Conservation (phyloP, 2,329 filamentous ascomycete species). For the Lasiodiplodia hormozganensis region DNA sequence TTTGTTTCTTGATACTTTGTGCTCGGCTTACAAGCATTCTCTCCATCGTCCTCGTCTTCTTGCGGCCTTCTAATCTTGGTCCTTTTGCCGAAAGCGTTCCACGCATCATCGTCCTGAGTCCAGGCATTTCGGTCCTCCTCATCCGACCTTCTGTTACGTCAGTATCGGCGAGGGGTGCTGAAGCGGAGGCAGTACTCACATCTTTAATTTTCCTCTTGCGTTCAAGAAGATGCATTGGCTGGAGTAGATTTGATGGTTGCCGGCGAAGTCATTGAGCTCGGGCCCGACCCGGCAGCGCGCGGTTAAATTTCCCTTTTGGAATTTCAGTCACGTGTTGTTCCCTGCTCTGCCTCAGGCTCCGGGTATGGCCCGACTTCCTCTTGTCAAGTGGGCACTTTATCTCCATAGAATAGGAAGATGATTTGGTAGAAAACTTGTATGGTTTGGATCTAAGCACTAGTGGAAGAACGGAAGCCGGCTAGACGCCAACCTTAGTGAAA, state of each 20-base stretch:
- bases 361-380: too few species aligned
- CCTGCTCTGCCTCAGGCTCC: too few species aligned
- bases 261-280: neutral
- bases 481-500: too few species aligned
- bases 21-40: constrained; percentile 61
- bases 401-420: too few species aligned
- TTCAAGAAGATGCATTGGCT: neutral
- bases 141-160: neutral
- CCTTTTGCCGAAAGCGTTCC: neutral
- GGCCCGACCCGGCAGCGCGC: neutral
- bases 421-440: too few species aligned
- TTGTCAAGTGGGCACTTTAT: too few species aligned
- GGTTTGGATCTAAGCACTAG: too few species aligned
- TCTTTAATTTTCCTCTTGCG: neutral
- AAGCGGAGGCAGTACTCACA: neutral
- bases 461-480: too few species aligned
- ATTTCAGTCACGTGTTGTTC: neutral
- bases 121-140: neutral
- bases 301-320: neutral
- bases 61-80: neutral
- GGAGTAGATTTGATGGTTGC: neutral
- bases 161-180: neutral
- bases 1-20: constrained; percentile 53
- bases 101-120: constrained; percentile 14
- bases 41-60: constrained; percentile 55